phyloP scores from a whole-genome alignment of 1,284 basidiomycete species.

The Peniophora sp. region DNA sequence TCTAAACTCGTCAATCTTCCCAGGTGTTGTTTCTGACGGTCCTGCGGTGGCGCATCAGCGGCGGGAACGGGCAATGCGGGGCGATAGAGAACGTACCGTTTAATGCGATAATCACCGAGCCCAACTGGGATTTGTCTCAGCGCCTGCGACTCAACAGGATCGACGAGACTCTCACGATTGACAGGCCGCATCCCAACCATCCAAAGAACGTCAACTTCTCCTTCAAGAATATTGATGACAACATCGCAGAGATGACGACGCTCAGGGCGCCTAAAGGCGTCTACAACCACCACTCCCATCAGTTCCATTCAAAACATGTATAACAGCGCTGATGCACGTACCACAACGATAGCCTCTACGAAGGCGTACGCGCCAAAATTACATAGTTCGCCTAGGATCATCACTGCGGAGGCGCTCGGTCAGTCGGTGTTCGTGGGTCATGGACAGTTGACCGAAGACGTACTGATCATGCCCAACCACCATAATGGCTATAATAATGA shows the following conservation, averaged over 20 bases:
- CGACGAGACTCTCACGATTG: slow-evolving; percentile 52
- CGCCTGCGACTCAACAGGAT: neutral
- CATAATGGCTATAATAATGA: slow-evolving; percentile 53
- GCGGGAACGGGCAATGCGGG: neutral
- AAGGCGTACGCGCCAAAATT: slow-evolving; percentile 90
- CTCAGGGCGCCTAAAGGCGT: slow-evolving; percentile 96
- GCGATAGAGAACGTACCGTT: slow-evolving; percentile 40
- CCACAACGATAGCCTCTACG: slow-evolving; percentile 82
- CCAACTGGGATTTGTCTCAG: slow-evolving; percentile 42
- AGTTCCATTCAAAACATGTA: slow-evolving; percentile 1
- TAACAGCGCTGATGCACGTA: slow-evolving; percentile 28
- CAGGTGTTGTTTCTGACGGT: slow-evolving; percentile 73
- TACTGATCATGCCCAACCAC: slow-evolving; percentile 82
- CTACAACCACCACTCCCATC: slow-evolving; percentile 26
- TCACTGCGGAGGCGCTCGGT: slow-evolving; percentile 40
- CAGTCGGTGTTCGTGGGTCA: slow-evolving; percentile 5
- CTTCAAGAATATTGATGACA: slow-evolving; percentile 90
- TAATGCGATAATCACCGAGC: slow-evolving; percentile 79
- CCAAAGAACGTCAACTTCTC: slow-evolving; percentile 90
- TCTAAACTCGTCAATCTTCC: slow-evolving; percentile 77
- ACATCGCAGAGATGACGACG: slow-evolving; percentile 90
- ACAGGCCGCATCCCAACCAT: slow-evolving; percentile 88
- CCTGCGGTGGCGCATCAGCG: slow-evolving; percentile 33
- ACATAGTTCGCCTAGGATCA: slow-evolving; percentile 75
- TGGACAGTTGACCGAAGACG: slow-evolving; percentile 12